Percentiles rank a stretch among this genome's conserved stretches.
Conservation (phyloP, 345 rosid species). For the Draba incana region DNA sequence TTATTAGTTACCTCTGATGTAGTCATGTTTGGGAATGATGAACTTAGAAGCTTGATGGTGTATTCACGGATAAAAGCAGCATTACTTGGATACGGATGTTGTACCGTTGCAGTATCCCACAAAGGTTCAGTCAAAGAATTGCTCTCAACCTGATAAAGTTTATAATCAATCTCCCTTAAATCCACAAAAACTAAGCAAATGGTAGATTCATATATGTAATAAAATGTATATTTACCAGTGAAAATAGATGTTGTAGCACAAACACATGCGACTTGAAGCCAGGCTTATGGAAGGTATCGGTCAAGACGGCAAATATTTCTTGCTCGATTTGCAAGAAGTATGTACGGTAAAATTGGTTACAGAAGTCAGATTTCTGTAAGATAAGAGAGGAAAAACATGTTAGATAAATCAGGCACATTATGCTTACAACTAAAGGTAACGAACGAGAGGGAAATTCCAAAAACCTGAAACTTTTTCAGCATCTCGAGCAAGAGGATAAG, state of each 20-base stretch:
- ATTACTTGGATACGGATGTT: slow-evolving; percentile 78
- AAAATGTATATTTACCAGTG: slow-evolving; percentile 52
- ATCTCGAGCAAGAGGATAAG: slow-evolving; percentile 81
- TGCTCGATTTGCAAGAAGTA: slow-evolving; percentile 60
- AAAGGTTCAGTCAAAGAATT: slow-evolving; percentile 79
- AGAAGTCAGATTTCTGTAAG: slow-evolving; percentile 79
- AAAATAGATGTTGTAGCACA: slow-evolving; percentile 84
- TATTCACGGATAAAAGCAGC: slow-evolving; percentile 74
- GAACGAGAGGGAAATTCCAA: background rate
- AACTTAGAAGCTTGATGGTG: slow-evolving; percentile 83
- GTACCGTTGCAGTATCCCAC: slow-evolving; percentile 80
- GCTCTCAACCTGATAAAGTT: slow-evolving; percentile 66
- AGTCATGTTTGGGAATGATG: slow-evolving; percentile 97
- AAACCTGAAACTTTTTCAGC: slow-evolving; percentile 87
- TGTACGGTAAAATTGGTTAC: slow-evolving; percentile 71
- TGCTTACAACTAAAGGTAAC: slow-evolving; percentile 42
- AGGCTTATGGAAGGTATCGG: slow-evolving; percentile 98
- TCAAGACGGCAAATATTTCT: slow-evolving; percentile 91
- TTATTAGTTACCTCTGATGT: slow-evolving; percentile 62
- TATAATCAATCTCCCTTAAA: background rate
- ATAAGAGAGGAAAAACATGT: slow-evolving; percentile 19
- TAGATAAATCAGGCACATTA: slow-evolving; percentile 6
- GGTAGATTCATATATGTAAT: background rate
- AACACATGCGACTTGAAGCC: slow-evolving; percentile 95
- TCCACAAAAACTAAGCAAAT: slow-evolving; percentile 6